Conservation (phyloP, 2,329 filamentous ascomycete species). For the Colletotrichum godetiae region DNA sequence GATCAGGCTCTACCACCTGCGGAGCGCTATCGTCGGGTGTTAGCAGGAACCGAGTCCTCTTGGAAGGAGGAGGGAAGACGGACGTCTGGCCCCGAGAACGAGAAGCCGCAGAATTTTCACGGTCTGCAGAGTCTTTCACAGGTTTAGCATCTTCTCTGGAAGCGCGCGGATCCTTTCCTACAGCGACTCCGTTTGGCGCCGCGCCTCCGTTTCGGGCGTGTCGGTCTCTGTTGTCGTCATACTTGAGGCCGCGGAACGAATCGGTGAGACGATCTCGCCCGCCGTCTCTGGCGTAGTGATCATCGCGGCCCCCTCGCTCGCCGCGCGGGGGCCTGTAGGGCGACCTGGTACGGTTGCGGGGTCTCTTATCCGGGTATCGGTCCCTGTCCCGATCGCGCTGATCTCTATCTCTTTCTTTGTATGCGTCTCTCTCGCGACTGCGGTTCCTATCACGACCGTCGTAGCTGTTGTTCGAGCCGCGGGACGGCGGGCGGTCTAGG, state of each 20-base stretch:
- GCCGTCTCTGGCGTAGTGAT: conserved; percentile 46
- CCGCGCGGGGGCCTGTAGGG: conserved; percentile 54
- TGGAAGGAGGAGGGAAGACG: not conserved
- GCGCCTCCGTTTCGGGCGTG: conserved; percentile 64
- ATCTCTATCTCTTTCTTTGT: conserved; percentile 36
- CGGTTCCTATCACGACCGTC: conserved; percentile 63
- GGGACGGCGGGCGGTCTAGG: conserved; percentile 62
- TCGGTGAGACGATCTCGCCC: conserved; percentile 41
- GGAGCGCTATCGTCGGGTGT: conserved; percentile 30
- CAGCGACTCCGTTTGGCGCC: conserved; percentile 73
- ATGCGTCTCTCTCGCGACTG: conserved; percentile 43
- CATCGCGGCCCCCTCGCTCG: conserved; percentile 48
- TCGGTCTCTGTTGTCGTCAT: conserved; percentile 60
- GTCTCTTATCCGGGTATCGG: conserved; percentile 63
- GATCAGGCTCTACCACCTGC: conserved; percentile 48
- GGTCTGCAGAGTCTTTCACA: conserved; percentile 67
- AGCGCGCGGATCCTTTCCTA: conserved; percentile 68
- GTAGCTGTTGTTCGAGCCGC: conserved; percentile 55
- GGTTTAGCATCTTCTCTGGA: conserved; percentile 76
- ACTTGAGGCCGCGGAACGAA: conserved; percentile 46
- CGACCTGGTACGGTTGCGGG: conserved; percentile 66
- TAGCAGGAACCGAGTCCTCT: not conserved
- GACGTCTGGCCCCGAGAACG: conserved; percentile 49
- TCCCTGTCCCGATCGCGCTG: conserved; percentile 49
- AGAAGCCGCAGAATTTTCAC: conserved; percentile 39